Percentiles rank a stretch among this genome's conserved stretches.
These are phyloP conservation scores for Ophiocordyceps camponoti-rufipedis DNA, from an alignment of 2,329 filamentous ascomycete genomes.

Conservation along the genomic window DNA sequence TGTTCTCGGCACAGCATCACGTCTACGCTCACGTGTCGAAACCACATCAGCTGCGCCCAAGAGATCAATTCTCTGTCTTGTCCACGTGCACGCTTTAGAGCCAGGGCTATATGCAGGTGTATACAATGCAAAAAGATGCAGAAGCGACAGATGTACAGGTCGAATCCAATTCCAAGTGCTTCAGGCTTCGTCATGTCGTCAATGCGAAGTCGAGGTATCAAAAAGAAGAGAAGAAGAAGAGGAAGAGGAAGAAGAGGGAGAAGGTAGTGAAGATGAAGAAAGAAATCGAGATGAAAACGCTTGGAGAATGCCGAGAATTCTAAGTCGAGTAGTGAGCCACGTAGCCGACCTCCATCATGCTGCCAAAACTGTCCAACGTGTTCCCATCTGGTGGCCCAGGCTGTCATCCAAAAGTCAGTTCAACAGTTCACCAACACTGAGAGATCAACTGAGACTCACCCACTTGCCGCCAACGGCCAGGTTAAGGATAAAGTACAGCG, in stretches of 20 bases:
- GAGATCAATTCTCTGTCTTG: too few relatives aligned
- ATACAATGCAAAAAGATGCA: too few relatives aligned
- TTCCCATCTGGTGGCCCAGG: slow-evolving; percentile 27
- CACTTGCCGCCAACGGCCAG: slow-evolving; percentile 34
- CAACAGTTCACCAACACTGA: background rate
- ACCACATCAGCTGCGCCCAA: too few relatives aligned
- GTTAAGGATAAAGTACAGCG: slow-evolving; percentile 34
- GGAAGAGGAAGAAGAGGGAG: background rate
- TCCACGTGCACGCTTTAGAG: too few relatives aligned
- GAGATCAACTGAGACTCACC: slow-evolving; percentile 18
- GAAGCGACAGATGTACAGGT: too few relatives aligned
- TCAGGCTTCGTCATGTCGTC: background rate
- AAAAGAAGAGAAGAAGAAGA: background rate
- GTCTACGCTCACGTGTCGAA: too few relatives aligned
- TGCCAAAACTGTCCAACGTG: slow-evolving; percentile 26
- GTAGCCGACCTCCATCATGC: slow-evolving; percentile 33
- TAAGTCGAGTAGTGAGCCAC: slow-evolving; percentile 21
- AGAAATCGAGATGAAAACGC: background rate
- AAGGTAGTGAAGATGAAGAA: background rate
- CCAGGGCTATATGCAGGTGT: too few relatives aligned
- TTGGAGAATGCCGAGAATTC: background rate
- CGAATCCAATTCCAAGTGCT: background rate
- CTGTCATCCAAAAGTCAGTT: slow-evolving; percentile 9
- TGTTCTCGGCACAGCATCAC: too few relatives aligned
- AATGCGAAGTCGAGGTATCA: background rate